Evolutionary conservation across 192 early-diverging fungal genomes (phyloP), one percentile per base, ranked within the genome.

Genomic region (Coemansia sp.): DNA sequence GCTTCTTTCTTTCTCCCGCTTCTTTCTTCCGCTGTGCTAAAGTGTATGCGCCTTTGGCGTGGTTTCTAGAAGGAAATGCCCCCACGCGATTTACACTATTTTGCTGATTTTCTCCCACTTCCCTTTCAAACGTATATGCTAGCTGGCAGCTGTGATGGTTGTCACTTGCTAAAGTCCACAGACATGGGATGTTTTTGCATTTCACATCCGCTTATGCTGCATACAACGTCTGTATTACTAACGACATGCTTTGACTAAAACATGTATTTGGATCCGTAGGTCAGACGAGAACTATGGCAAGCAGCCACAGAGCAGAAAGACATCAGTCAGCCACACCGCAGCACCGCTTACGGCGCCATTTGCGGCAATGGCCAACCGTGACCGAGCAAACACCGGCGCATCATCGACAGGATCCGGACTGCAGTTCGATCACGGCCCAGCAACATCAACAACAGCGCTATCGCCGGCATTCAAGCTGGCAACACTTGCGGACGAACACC

Each of bases 401-500:
- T 77, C 74, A 17, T 77, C 74, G 11, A 56, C 61, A 22, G 68
- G 64, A 7, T 77, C 74, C 6, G 68, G 50, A n/a, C 55, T 71
- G 29, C 68, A 67, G 23, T 59, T 50, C 19, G 65, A 71, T 53
- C 45, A 48, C 15, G 61, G 58, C 17, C 58, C 74, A 23, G 38
- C 67, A 33, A 65, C 68, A 22, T 77, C 74, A 7, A 77, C 74
- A 11, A 77, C 74, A 0, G 74, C 74, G 9, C 64, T 77, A 45
- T 63, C 74, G 6, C 68, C 68, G 1, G 29, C 57, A 6, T 64
- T 31, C 52, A 14, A 17, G 23, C 5, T 54, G 29, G 29, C 52
- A n/a, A 7, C 52, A 6, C 4, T 28, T 25, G 47, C 20, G 22
- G 52, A 54, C 17, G 34, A 36, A 11, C 45, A 25, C 41, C 9